These are phyloP conservation scores for Prunus padus DNA, from an alignment of 306 rosid species.

Conservation along the genomic window DNA sequence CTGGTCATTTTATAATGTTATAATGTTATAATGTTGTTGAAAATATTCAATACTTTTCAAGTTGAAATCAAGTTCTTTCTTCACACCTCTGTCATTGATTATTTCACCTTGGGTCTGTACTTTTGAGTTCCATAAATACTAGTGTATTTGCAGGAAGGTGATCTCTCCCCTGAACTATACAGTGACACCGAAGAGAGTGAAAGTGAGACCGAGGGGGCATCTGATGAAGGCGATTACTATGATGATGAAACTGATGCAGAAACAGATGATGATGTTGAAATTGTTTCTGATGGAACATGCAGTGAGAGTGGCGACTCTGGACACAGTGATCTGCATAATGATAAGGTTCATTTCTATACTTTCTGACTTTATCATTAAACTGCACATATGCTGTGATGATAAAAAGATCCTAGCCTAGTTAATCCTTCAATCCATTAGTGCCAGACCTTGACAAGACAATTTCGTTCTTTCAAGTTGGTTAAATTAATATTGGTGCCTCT, in stretches of 20 bases:
- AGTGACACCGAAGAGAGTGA: slow-evolving; percentile 74
- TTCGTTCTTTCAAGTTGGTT: slow-evolving; percentile 2
- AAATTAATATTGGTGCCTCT: neutral
- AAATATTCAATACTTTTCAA: neutral
- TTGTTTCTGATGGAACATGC: slow-evolving; percentile 47
- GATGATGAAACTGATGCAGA: slow-evolving; percentile 60
- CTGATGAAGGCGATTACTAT: slow-evolving; percentile 72
- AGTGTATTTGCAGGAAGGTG: slow-evolving; percentile 73
- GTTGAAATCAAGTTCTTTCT: slow-evolving; percentile 12
- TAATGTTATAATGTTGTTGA: neutral
- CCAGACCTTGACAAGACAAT: neutral
- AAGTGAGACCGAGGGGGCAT: slow-evolving; percentile 72
- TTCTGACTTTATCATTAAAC: slow-evolving; percentile 14
- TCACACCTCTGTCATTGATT: neutral
- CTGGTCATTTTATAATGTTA: neutral
- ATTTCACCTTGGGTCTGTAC: neutral
- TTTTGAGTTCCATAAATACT: slow-evolving; percentile 35
- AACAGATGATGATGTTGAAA: slow-evolving; percentile 49
- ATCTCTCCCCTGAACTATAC: slow-evolving; percentile 64
- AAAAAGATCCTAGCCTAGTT: neutral
- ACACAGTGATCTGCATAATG: slow-evolving; percentile 29
- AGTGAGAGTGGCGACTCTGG: slow-evolving; percentile 52
- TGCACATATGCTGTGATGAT: neutral
- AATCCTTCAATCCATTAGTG: neutral
- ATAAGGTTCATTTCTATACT: slow-evolving; percentile 48